Conservation (phyloP, 2,329 filamentous ascomycete genomes). For the Chaetothyriales sp. region DNA sequence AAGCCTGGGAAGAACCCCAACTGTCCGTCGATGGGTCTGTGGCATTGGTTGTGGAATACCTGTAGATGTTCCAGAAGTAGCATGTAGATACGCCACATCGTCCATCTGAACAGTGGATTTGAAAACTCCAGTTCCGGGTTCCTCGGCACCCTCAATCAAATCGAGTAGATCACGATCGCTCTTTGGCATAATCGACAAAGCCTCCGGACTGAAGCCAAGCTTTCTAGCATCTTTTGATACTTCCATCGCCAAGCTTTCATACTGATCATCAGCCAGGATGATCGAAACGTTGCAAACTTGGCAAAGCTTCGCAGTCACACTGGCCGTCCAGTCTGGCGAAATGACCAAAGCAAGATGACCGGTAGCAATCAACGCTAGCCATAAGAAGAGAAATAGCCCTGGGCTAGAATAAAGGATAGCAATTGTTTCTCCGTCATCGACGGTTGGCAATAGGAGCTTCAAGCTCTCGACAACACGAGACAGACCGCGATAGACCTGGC, state of each 20-base stretch:
- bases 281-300: conserved; percentile 28
- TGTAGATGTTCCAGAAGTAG: conserved; percentile 53
- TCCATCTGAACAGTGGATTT: neutral
- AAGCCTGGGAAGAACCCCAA: conserved; percentile 42
- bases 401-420: conserved; percentile 46
- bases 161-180: neutral
- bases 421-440: conserved; percentile 24
- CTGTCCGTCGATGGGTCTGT: conserved; percentile 42
- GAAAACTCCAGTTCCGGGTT: neutral
- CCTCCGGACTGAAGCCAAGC: neutral
- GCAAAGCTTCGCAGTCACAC: conserved; percentile 42
- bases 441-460: conserved; percentile 3
- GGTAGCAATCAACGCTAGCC: conserved; percentile 45
- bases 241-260: conserved; percentile 8
- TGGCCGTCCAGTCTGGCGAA: conserved; percentile 37
- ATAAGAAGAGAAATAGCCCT: conserved; percentile 44
- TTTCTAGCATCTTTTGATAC: neutral
- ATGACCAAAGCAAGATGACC: conserved; percentile 45
- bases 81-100: conserved; percentile 44
- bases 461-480: conserved; percentile 8
- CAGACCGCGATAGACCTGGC: conserved; percentile 2
- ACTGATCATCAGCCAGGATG: conserved; percentile 34
- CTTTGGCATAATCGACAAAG: neutral
- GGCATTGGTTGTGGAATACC: conserved; percentile 50
- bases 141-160: neutral